Evolutionary conservation across 495 filamentous ascomycete species (phyloP).

Genomic region (Podospora australis): DNA sequence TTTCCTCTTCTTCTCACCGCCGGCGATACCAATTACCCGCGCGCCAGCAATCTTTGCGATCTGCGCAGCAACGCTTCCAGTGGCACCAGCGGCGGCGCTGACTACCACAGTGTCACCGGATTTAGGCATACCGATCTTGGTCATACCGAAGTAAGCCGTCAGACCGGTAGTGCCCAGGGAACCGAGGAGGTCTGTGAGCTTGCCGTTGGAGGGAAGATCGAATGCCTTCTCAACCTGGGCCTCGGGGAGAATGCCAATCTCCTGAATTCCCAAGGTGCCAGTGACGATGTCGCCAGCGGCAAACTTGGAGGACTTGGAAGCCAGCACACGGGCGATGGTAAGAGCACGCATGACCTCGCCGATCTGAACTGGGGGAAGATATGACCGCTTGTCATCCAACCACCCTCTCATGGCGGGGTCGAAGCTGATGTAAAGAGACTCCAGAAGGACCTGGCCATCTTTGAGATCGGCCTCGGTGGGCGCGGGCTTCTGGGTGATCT

Average conservation of each 20-base stretch:
- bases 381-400: conserved; percentile 61
- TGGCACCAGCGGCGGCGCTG: conserved; percentile 65
- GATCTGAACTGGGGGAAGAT: conserved; percentile 58
- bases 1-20: conserved; percentile 55
- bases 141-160: conserved; percentile 64
- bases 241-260: conserved; percentile 49
- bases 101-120: conserved; percentile 60
- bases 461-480: conserved; percentile 42
- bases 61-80: conserved; percentile 62
- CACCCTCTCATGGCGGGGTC: conserved; percentile 71
- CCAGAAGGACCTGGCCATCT: conserved; percentile 45
- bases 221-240: conserved; percentile 42
- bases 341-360: conserved; percentile 63
- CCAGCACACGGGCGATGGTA: conserved; percentile 47
- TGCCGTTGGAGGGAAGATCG: conserved; percentile 40
- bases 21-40: conserved; percentile 55
- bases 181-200: conserved; percentile 54
- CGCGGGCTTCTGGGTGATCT: conserved; percentile 40
- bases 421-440: conserved; percentile 5
- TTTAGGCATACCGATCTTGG: conserved; percentile 50
- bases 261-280: conserved; percentile 52
- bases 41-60: conserved; percentile 62
- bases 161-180: conserved; percentile 56
- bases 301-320: conserved; percentile 37
- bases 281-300: conserved; percentile 48